Conservation (phyloP, 192 early-diverging fungal genomes). For the Coemansia sp. region DNA sequence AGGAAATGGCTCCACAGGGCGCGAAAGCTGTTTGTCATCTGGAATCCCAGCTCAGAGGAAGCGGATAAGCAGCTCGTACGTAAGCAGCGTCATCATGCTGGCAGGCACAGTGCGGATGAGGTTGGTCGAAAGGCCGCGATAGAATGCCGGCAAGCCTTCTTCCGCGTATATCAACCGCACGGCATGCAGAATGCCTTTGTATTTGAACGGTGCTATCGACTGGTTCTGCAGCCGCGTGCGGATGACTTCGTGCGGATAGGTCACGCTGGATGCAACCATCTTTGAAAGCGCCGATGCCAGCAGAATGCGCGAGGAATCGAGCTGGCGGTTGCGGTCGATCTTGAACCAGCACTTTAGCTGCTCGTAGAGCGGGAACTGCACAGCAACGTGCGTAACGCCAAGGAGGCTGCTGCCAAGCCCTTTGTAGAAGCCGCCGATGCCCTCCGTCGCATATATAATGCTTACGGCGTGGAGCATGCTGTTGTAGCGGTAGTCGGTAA, state of each 20-base stretch:
- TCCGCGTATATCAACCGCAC: slow-evolving; percentile 67
- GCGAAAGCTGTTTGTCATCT: too few relatives aligned
- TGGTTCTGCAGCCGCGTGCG: slow-evolving; percentile 93
- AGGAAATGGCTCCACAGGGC: neutral
- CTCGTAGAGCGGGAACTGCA: slow-evolving; percentile 98
- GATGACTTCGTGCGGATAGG: slow-evolving; percentile 96
- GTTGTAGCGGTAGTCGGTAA: slow-evolving; percentile 76
- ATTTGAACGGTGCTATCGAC: slow-evolving; percentile 66
- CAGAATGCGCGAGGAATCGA: slow-evolving; percentile 63
- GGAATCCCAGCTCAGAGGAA: slow-evolving; percentile 34
- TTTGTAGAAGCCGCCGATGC: slow-evolving; percentile 84
- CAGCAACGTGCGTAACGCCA: slow-evolving; percentile 88
- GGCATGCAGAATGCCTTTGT: slow-evolving; percentile 81
- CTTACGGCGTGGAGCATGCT: slow-evolving; percentile 78
- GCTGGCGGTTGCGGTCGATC: slow-evolving; percentile 19
- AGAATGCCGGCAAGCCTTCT: slow-evolving; percentile 81
- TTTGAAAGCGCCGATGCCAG: slow-evolving; percentile 82
- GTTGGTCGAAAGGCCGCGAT: slow-evolving; percentile 83
- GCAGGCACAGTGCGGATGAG: slow-evolving; percentile 87
- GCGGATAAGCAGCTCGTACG: slow-evolving; percentile 82
- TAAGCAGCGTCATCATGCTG: slow-evolving; percentile 80
- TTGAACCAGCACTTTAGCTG: slow-evolving; percentile 62
- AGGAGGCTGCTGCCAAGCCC: slow-evolving; percentile 87
- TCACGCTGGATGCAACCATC: slow-evolving; percentile 81
- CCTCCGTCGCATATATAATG: slow-evolving; percentile 75